These are phyloP conservation scores for Syzygium syzygioides DNA, from an alignment of 441 rosid genomes.

Conservation along the genomic window DNA sequence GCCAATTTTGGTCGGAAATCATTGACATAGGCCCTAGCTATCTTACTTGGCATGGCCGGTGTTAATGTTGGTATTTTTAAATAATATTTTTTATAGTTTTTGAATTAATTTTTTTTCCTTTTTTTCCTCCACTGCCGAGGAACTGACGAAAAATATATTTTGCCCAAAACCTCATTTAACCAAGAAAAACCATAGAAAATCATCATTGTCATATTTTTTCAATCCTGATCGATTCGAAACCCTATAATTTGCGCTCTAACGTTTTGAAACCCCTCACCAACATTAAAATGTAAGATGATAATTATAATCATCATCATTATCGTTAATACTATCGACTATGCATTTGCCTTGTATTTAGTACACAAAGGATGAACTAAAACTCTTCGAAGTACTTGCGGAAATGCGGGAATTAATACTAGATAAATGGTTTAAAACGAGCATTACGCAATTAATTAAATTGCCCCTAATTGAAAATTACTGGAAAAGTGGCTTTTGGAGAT, in stretches of 20 bases:
- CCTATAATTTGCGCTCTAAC: neutral
- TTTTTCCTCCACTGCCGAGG: neutral
- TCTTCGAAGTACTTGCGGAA: neutral
- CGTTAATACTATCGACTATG: neutral
- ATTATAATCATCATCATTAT: neutral
- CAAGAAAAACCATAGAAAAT: neutral
- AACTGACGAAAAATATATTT: neutral
- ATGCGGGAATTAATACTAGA: neutral
- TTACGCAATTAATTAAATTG: neutral
- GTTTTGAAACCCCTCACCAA: neutral
- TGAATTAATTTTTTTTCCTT: too few relatives aligned
- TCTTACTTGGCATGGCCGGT: too few relatives aligned
- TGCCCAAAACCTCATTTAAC: neutral
- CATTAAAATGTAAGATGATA: neutral
- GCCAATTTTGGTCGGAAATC: too few relatives aligned
- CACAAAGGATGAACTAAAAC: neutral
- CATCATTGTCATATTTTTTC: neutral
- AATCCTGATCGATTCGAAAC: neutral
- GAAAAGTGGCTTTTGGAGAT: neutral
- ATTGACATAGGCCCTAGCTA: rapidly evolving
- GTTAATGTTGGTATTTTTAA: too few relatives aligned
- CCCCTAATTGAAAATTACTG: neutral
- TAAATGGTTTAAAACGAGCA: neutral
- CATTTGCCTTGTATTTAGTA: neutral
- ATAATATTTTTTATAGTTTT: too few relatives aligned